Evolutionary conservation across 768 basidiomycete species (phyloP).

Genomic region (Steccherinum ochraceum): DNA sequence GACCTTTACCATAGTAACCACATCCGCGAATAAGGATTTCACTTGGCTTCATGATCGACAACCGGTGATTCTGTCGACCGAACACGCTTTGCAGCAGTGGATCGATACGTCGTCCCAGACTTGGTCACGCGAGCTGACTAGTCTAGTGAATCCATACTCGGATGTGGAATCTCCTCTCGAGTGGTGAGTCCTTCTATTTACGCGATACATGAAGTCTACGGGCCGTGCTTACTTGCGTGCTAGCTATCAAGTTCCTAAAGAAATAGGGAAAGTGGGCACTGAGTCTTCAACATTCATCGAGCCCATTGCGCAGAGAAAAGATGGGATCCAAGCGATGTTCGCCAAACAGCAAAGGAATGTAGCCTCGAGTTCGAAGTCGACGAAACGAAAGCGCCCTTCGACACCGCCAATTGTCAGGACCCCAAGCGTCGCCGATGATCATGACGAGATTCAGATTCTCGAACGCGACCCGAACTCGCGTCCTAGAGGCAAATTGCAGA

Average conservation of each 20-base stretch:
- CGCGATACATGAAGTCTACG: too few species aligned
- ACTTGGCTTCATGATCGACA: slow-evolving; percentile 90
- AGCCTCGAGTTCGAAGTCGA: background rate
- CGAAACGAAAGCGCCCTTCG: slow-evolving; percentile 16
- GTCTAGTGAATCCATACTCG: slow-evolving; percentile 56
- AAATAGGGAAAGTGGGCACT: slow-evolving; percentile 85
- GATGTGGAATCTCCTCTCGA: slow-evolving; percentile 47
- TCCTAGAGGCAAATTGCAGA: slow-evolving; percentile 10
- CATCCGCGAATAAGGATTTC: slow-evolving; percentile 60
- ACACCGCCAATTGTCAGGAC: background rate
- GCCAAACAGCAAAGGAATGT: slow-evolving; percentile 34
- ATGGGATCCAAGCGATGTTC: slow-evolving; percentile 84
- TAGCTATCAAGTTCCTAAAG: slow-evolving; percentile 84
- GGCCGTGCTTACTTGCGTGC: background rate
- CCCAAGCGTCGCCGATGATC: background rate
- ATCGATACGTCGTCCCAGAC: slow-evolving; percentile 64
- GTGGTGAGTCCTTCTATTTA: slow-evolving; percentile 54
- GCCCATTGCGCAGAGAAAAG: slow-evolving; percentile 71
- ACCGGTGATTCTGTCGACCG: slow-evolving; percentile 68
- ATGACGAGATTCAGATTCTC: background rate
- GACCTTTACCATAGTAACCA: slow-evolving; percentile 90
- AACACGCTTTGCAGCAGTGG: slow-evolving; percentile 64
- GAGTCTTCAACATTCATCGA: slow-evolving; percentile 81
- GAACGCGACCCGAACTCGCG: background rate
- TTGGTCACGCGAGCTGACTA: slow-evolving; percentile 58